Evolutionary conservation across 2,329 filamentous ascomycete genomes (phyloP).

Genomic region (Aureobasidium sp.): DNA sequence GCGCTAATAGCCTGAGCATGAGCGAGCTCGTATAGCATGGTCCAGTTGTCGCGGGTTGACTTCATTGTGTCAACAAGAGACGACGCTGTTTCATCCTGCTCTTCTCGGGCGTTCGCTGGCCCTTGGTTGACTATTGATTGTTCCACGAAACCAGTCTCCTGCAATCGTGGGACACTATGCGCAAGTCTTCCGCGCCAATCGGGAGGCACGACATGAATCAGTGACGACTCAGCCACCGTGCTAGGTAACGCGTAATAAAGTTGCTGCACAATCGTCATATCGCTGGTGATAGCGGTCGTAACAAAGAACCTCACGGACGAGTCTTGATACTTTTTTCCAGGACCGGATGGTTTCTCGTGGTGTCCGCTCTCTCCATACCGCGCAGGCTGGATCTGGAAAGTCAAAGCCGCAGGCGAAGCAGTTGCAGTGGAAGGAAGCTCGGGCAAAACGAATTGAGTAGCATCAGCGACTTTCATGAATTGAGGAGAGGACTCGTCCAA

Average conservation of each 20-base stretch:
- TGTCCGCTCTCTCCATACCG: conserved; percentile 9
- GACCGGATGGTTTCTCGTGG: background rate
- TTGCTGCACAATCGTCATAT: conserved; percentile 14
- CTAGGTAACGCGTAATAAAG: conserved; percentile 5
- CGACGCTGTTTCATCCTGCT: background rate
- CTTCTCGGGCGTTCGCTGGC: background rate
- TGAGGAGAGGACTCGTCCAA: conserved; percentile 8
- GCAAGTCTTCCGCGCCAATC: conserved; percentile 18
- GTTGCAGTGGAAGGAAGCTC: background rate
- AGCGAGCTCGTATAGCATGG: conserved; percentile 14
- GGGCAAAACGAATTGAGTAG: conserved; percentile 20
- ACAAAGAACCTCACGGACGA: conserved; percentile 14
- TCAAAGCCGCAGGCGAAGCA: background rate
- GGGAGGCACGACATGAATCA: conserved; percentile 11
- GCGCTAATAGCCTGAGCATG: background rate
- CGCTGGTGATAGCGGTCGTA: conserved; percentile 12
- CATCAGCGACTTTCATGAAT: conserved; percentile 23
- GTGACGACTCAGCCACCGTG: background rate
- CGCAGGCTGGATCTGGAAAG: conserved; percentile 6
- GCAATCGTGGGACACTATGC: conserved; percentile 14
- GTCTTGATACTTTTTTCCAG: conserved; percentile 7
- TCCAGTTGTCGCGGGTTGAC: background rate
- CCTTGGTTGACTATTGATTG: background rate
- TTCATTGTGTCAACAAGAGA: background rate
- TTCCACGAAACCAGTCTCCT: conserved; percentile 18